Conservation (phyloP, 1,139 yeast species). For the Trichomonascaceae sp. region DNA sequence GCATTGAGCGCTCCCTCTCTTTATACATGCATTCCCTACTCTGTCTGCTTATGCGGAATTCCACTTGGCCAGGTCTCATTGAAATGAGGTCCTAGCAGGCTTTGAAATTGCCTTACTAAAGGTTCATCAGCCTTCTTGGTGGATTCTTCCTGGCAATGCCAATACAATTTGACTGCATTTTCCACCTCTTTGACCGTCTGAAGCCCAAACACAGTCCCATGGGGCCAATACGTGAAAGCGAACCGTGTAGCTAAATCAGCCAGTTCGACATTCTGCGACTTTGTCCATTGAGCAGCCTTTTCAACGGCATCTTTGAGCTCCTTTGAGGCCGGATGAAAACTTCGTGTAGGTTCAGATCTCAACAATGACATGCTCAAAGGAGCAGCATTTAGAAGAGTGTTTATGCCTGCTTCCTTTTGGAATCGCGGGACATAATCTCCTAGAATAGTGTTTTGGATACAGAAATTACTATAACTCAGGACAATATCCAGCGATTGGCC, state of each 20-base stretch:
- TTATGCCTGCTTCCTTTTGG: constrained; percentile 48
- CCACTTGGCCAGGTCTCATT: constrained; percentile 76
- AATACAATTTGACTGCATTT: constrained; percentile 54
- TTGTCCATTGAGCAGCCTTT: constrained; percentile 45
- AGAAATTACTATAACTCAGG: constrained; percentile 74
- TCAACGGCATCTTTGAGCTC: constrained; percentile 52
- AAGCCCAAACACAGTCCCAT: constrained; percentile 71
- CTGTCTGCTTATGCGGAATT: constrained; percentile 33
- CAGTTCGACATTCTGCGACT: constrained; percentile 46
- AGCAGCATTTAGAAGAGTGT: constrained; percentile 66
- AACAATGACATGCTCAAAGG: constrained; percentile 84
- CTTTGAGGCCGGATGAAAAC: constrained; percentile 76
- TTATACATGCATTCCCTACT: background rate
- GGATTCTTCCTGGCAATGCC: constrained; percentile 39
- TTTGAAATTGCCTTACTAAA: constrained; percentile 42
- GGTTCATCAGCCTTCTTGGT: constrained; percentile 36
- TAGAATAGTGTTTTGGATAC: constrained; percentile 68
- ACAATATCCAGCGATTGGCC: constrained; percentile 62
- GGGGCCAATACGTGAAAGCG: constrained; percentile 59
- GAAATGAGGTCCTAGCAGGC: constrained; percentile 44
- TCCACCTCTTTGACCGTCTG: constrained; percentile 56
- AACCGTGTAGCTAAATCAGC: constrained; percentile 79
- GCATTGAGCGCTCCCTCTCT: background rate
- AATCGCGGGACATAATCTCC: constrained; percentile 47
- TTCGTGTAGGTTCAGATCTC: constrained; percentile 58